Evolutionary conservation across 805 yeast genomes (phyloP).

Genomic region (Nakazawaea ambrosiae): DNA sequence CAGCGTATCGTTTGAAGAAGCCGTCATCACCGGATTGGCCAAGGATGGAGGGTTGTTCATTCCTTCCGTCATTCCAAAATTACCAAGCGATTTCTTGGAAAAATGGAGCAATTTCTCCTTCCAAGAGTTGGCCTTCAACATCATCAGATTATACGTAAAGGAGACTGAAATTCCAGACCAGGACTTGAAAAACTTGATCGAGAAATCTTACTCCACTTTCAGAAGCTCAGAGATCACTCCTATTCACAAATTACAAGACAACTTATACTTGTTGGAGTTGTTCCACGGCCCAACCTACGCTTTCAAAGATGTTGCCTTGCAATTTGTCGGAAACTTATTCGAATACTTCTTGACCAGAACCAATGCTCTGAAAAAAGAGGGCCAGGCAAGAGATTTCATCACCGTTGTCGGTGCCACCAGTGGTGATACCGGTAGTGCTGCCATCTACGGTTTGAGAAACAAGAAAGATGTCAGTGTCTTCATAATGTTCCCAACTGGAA

Average conservation of each 20-base stretch:
- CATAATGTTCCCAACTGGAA: slow-evolving; percentile 93
- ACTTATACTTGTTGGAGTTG: slow-evolving; percentile 76
- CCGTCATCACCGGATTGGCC: slow-evolving; percentile 86
- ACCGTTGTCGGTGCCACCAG: slow-evolving; percentile 99
- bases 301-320: slow-evolving; percentile 97
- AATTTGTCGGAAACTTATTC: slow-evolving; percentile 93
- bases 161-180: slow-evolving; percentile 63
- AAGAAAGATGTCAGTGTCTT: slow-evolving; percentile 97
- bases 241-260: slow-evolving; percentile 34
- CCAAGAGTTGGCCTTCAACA: slow-evolving; percentile 80
- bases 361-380: slow-evolving; percentile 43
- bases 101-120: slow-evolving; percentile 74
- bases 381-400: slow-evolving; percentile 61
- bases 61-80: slow-evolving; percentile 74
- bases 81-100: slow-evolving; percentile 44
- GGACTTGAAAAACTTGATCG: slow-evolving; percentile 58
- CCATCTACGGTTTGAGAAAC: slow-evolving; percentile 95
- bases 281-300: slow-evolving; percentile 99
- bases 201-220: slow-evolving; percentile 83
- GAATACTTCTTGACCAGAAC: slow-evolving; percentile 82
- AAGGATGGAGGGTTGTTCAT: slow-evolving; percentile 94
- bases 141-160: slow-evolving; percentile 73
- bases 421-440: slow-evolving; percentile 99
- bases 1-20: slow-evolving; percentile 66
- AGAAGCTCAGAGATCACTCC: slow-evolving; percentile 89